phyloP scores from a whole-genome alignment of 805 yeast species.

The Aciculoconidium aculeatum region DNA sequence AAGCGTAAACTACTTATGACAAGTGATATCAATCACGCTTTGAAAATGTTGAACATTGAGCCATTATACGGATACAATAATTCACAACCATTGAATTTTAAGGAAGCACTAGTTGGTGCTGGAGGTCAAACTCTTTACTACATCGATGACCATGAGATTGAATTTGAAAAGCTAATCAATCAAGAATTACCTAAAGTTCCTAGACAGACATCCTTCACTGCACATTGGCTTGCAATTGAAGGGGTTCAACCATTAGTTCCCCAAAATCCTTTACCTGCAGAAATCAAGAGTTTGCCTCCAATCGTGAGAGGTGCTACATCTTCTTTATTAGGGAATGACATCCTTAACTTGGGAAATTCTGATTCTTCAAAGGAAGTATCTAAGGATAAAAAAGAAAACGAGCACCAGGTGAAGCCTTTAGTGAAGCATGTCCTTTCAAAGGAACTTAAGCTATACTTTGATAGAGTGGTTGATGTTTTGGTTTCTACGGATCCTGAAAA shows the following conservation, averaged over 20 bases:
- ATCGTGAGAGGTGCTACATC: conserved; percentile 75
- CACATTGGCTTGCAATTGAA: conserved; percentile 96
- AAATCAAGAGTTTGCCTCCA: conserved; percentile 73
- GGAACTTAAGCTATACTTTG: conserved; percentile 90
- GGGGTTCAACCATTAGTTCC: conserved; percentile 98
- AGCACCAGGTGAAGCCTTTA: conserved; percentile 71
- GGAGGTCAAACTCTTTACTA: conserved; percentile 93
- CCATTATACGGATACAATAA: conserved; percentile 88
- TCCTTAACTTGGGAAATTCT: conserved; percentile 20
- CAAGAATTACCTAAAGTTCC: conserved; percentile 96
- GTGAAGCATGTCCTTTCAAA: conserved; percentile 94
- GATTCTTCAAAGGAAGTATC: conserved; percentile 34
- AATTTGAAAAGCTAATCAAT: conserved; percentile 87
- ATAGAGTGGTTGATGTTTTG: conserved; percentile 78
- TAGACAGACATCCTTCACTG: conserved; percentile 83
- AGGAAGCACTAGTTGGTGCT: conserved; percentile 76
- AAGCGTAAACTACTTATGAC: conserved; percentile 79
- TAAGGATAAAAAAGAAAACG: conserved; percentile 35
- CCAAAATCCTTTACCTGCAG: conserved; percentile 84
- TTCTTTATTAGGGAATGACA: conserved; percentile 37
- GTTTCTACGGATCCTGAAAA: conserved; percentile 49
- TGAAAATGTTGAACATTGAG: conserved; percentile 83
- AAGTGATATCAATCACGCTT: conserved; percentile 73
- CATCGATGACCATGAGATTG: conserved; percentile 87
- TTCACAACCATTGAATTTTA: conserved; percentile 64